Evolutionary conservation across 306 rosid species (phyloP), one percentile per base, ranked within the genome.

Genomic region (Morella rubra): DNA sequence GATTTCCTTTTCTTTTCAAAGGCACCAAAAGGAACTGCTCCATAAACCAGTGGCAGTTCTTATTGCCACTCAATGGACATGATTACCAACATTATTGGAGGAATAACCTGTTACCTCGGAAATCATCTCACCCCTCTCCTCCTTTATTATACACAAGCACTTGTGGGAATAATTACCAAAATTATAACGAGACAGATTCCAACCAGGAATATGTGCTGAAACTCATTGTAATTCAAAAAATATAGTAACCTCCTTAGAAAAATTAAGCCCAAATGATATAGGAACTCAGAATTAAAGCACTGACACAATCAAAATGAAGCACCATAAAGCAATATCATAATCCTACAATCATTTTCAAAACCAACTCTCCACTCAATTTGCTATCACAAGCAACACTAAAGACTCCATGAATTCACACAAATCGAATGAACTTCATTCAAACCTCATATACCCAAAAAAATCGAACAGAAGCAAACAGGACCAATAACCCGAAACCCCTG

Each of bases 261-360:
- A 52, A n/a, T 14, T 12, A 56, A n/a, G 40, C 62, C 9, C 44
- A 42, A 66, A 66, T 66, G 51, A 9, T 4, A 18, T 66, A 5
- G 1, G 16, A 18, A 42, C 22, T 66, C 14, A 8, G 18, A 66
- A 42, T 5, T 42, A 41, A 66, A 66, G 6, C 51, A 65, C n/a
- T 65, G 9, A 9, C 14, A 41, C 44, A 27, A 61, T 32, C 44
- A 13, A 27, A 61, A 14, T 27, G 66, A 60, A 27, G 65, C 65
- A 58, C 65, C 40, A 40, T 40, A 62, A 41, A 40, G 49, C 50
- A 66, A 18, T 66, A 66, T 66, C 71, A 66, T 16, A 66, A 8
- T 42, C 46, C 46, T 42, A 46, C 70, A 40, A 65, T 64, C 13
- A 64, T 40, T 65, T 41, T 24, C 49, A 37, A 8, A 4, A 18